These are phyloP conservation scores for Hypoxylon fuscum DNA, from an alignment of 495 filamentous ascomycete genomes.

Conservation along the genomic window DNA sequence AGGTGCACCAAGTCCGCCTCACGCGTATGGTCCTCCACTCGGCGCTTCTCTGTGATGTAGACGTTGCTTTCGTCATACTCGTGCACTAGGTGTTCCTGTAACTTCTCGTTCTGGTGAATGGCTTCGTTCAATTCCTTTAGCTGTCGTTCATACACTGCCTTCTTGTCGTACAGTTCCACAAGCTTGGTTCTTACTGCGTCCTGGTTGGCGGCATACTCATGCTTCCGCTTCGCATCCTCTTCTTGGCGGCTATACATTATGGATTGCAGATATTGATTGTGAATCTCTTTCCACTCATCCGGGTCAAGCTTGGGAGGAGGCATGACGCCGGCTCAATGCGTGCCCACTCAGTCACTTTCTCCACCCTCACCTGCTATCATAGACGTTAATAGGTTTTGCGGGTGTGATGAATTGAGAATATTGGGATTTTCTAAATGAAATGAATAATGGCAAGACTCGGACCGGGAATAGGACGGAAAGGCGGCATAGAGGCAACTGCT, in stretches of 20 bases:
- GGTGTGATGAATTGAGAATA: not conserved
- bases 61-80: conserved; percentile 27
- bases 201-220: conserved; percentile 26
- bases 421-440: not conserved
- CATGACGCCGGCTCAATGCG: conserved; percentile 30
- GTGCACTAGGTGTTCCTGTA: conserved; percentile 30
- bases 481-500: no score
- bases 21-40: conserved; percentile 29
- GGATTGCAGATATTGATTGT: conserved; percentile 31
- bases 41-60: conserved; percentile 17
- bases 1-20: no score
- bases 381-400: conserved; percentile 7
- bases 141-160: conserved; percentile 21
- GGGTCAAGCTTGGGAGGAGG: conserved; percentile 35
- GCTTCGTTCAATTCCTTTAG: conserved; percentile 7
- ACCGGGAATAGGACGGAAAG: no score
- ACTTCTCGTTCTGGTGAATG: conserved; percentile 30
- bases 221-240: conserved; percentile 24
- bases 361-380: conserved; percentile 11
- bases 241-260: conserved; percentile 25
- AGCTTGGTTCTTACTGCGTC: conserved; percentile 30
- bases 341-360: conserved; percentile 15
- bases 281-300: no score
- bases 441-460: no score
- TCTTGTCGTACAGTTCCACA: conserved; percentile 28